Base-by-base conservation (phyloP, 2,329 filamentous ascomycete species). In the Colletotrichum eremochloae region DNA sequence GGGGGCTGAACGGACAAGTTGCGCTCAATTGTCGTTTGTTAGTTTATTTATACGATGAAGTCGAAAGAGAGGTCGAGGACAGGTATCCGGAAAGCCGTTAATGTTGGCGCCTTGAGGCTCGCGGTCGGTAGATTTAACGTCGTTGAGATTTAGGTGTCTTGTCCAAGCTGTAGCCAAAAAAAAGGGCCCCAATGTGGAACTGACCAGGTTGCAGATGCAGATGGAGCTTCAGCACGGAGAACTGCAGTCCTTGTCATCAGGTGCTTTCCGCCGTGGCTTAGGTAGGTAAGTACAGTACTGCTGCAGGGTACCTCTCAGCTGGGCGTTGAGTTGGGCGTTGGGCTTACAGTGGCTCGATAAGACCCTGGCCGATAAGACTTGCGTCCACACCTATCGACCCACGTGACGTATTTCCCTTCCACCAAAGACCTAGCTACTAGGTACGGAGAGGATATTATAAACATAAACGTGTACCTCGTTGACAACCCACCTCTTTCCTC, bases 141-240 rank as follows among this genome's bases (percentile, higher is more conserved):
- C 44, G 40, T 69, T 68, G 53, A 42, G 58, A 63, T 53, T 58
- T 63, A 63, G 52, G 65, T 68, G 69, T 72, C 58, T 68, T 63
- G 65, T 62, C 57, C 62, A 62, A 64, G 58, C 31, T 68, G 60
- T 70, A 48, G 66, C 69, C 60, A 65, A 52, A 65, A 70, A 50
- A 48, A 48, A 46, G 57, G 20, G 56, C 50, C 52, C 66, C 60
- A 24, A 46, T 15, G 66, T 33, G 63, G 53, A 72, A 72, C 64
- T 72, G 70, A 72, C 70, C 70, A 72, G 70, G 66, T 72, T 72
- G 70, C 70, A 72, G 60, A 62, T 57, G 48, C 70, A 56, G 67
- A 62, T 67, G 40, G 56, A 71, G 68, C 48, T 67, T 31, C n/a
- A 46, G 24, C 38, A 48, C 33, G n/a, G 36, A 53, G 61, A 42